Evolutionary conservation across 768 basidiomycete genomes (phyloP).

Genomic region (Hericium coralloides): DNA sequence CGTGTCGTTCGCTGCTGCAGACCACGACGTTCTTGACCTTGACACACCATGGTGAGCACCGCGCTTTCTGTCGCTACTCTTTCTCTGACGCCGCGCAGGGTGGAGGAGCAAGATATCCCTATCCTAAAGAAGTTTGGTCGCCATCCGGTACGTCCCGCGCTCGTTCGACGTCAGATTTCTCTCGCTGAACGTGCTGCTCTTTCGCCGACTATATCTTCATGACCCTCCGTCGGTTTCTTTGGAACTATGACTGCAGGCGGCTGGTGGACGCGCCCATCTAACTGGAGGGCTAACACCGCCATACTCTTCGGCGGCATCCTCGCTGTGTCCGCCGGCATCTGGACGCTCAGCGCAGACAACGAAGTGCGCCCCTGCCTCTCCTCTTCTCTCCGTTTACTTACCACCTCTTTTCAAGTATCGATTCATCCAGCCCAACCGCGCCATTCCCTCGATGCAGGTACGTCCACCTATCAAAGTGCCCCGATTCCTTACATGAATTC

Average conservation of each 20-base stretch:
- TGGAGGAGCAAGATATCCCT: constrained; percentile 82
- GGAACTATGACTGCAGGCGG: constrained; percentile 50
- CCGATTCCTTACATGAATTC: background rate
- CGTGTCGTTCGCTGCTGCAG: no score
- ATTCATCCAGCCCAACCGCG: constrained; percentile 10
- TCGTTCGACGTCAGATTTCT: background rate
- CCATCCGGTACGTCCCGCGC: constrained; percentile 56
- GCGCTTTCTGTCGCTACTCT: no score
- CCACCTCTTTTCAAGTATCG: constrained; percentile 2
- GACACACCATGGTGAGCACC: no score
- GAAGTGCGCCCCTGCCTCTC: constrained; percentile 49
- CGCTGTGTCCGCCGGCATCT: constrained; percentile 55
- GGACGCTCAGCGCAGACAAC: constrained; percentile 64
- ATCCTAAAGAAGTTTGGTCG: constrained; percentile 92
- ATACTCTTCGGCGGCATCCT: constrained; percentile 64
- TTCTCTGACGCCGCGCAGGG: constrained; percentile 36
- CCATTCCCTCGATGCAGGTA: constrained; percentile 15
- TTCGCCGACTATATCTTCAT: background rate
- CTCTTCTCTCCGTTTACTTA: background rate
- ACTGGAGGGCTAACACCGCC: constrained; percentile 83
- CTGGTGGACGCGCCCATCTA: constrained; percentile 90
- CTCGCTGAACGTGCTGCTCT: background rate
- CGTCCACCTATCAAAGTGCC: background rate
- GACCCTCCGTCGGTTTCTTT: background rate
- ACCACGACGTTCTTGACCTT: no score